A percentile compares a stretch with the other conserved stretches of the same genome.
Conservation (phyloP, 306 rosid genomes). For the Vachellia pachyceras region DNA sequence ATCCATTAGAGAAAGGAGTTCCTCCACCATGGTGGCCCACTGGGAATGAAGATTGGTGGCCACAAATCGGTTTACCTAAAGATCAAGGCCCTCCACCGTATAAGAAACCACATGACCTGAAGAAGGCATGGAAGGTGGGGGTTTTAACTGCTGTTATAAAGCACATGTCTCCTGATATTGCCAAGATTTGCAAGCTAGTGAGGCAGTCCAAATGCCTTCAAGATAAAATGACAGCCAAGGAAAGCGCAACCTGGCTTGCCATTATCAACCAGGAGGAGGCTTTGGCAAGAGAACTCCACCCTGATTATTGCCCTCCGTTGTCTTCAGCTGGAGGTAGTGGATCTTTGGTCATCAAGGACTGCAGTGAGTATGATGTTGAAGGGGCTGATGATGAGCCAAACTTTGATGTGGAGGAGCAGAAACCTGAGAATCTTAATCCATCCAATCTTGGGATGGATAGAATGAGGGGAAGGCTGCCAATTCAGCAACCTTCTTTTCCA, state of each 20-base stretch:
- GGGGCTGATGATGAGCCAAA: constrained; percentile 62
- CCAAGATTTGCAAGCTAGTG: constrained; percentile 80
- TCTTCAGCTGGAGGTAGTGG: constrained; percentile 62
- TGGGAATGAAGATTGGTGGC: constrained; percentile 90
- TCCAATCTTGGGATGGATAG: constrained; percentile 60
- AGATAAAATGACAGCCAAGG: constrained; percentile 89
- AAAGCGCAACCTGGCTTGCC: constrained; percentile 86
- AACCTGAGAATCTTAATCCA: constrained; percentile 51
- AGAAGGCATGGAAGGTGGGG: constrained; percentile 81
- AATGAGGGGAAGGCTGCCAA: constrained; percentile 42
- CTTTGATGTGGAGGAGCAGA: constrained; percentile 64
- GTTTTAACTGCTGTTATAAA: constrained; percentile 82
- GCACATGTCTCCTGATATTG: constrained; percentile 83
- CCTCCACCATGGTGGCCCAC: constrained; percentile 92
- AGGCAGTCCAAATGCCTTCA: constrained; percentile 82
- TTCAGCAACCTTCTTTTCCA: constrained; percentile 51
- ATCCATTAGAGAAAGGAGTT: constrained; percentile 79
- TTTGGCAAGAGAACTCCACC: constrained; percentile 68
- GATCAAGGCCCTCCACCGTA: constrained; percentile 84
- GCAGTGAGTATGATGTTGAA: constrained; percentile 79
- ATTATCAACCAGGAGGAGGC: constrained; percentile 78
- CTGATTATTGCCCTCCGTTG: constrained; percentile 56
- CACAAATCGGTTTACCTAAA: constrained; percentile 61
- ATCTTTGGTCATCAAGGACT: constrained; percentile 53
- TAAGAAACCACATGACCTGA: constrained; percentile 83